A percentile compares a stretch with the other conserved stretches of the same genome.
Conservation (phyloP, 345 rosid species). For the Citrus trifoliata region DNA sequence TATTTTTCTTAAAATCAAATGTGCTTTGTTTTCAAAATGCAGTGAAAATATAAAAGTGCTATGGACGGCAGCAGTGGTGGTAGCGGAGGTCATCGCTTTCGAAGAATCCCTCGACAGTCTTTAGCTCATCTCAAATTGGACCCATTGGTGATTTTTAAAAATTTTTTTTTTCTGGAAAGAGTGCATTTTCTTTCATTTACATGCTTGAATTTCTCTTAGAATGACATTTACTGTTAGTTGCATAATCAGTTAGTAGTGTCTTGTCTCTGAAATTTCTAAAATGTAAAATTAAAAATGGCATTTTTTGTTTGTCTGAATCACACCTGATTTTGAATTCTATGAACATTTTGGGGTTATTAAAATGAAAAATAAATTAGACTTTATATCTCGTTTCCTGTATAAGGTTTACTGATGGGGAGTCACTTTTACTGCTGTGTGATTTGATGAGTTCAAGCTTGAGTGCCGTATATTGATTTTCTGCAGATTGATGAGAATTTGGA, state of each 20-base stretch:
- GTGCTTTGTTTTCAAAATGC: background rate
- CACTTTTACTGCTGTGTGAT: background rate
- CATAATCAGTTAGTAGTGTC: background rate
- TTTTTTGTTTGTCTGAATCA: background rate
- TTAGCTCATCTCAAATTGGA: slow-evolving; percentile 52
- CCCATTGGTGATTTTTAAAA: slow-evolving; percentile 38
- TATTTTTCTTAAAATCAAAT: background rate
- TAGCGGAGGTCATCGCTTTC: slow-evolving; percentile 47
- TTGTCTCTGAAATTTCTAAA: background rate
- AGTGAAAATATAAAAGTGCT: background rate
- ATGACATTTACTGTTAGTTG: background rate
- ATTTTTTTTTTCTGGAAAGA: background rate
- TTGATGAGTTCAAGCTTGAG: background rate
- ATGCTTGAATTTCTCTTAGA: background rate
- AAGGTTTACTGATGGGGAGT: background rate
- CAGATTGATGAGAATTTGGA: slow-evolving; percentile 91
- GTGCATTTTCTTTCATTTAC: background rate
- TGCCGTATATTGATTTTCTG: background rate
- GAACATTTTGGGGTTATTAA: background rate
- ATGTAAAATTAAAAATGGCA: background rate
- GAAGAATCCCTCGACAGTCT: slow-evolving; percentile 50
- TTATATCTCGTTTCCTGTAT: background rate
- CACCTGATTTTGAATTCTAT: background rate
- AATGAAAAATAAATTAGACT: background rate
- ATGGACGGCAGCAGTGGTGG: slow-evolving; percentile 29